Percentiles rank a stretch among this genome's conserved stretches.
phyloP scores from a whole-genome alignment of 2,329 filamentous ascomycete genomes.

The Penicillium hordei region DNA sequence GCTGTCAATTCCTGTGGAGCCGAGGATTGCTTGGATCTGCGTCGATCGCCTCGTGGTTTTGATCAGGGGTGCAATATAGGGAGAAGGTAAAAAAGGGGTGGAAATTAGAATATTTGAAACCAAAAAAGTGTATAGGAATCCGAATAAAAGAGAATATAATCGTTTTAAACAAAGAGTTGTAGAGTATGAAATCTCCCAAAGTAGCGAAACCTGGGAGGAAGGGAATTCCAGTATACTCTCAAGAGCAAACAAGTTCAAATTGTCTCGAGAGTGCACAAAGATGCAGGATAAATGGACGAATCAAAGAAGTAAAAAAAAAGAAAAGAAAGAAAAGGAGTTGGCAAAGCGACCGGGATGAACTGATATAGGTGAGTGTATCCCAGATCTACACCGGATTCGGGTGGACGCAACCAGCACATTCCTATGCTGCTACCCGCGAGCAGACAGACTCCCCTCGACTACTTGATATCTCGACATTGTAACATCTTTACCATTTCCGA shows the following conservation, averaged over 20 bases:
- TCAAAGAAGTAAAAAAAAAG: slow-evolving; percentile 14
- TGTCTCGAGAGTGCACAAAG: not conserved
- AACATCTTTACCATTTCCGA: slow-evolving; percentile 9
- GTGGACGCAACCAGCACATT: slow-evolving; percentile 27
- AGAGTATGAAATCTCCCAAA: not conserved
- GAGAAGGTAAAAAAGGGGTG: not conserved
- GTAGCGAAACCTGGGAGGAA: not conserved
- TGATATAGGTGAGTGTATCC: slow-evolving; percentile 23
- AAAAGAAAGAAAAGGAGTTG: slow-evolving; percentile 21
- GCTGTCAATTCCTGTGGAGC: slow-evolving; percentile 29
- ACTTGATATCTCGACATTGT: slow-evolving; percentile 6
- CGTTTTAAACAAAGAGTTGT: not conserved
- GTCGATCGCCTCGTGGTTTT: slow-evolving; percentile 25
- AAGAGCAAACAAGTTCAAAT: slow-evolving; percentile 11
- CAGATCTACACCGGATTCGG: slow-evolving; percentile 23
- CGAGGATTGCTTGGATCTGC: slow-evolving; percentile 24
- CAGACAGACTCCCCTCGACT: slow-evolving; percentile 16
- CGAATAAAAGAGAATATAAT: slow-evolving; percentile 2
- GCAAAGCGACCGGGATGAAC: slow-evolving; percentile 26
- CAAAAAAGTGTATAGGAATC: not conserved
- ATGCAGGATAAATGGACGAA: slow-evolving; percentile 3
- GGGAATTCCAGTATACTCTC: not conserved
- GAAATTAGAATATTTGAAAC: slow-evolving; percentile 1
- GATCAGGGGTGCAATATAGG: slow-evolving; percentile 3
- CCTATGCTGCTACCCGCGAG: slow-evolving; percentile 29